Evolutionary conservation across 2,329 filamentous ascomycete genomes (phyloP), one percentile per base, ranked within the genome.

Genomic region (Exophiala bonariae): DNA sequence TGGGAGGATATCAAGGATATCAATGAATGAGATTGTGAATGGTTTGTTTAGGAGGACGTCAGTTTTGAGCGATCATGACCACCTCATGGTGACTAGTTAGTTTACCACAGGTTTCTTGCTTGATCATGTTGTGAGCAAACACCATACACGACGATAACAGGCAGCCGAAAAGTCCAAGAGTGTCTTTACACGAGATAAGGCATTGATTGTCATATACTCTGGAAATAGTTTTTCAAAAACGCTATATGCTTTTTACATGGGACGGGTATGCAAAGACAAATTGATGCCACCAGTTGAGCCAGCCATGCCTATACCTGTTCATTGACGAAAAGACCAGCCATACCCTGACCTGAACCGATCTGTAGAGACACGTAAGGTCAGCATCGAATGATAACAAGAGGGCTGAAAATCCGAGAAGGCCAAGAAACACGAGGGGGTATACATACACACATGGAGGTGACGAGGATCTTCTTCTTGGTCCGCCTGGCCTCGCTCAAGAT

Each of bases 381-480:
- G 32, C n/a, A 38, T 45, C 13, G n/a, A 20, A 18, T 14, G 3
- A 13, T 8, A n/a, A 33, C 36, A 39, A 19, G 9, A 14, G 8
- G 7, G 36, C 19, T n/a, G 18, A n/a, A 5, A 6, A 41, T 6
- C 23, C 13, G 11, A 11, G 14, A 14, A 32, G 7, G n/a, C n/a
- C n/a, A 4, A 19, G 17, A 4, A 23, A 17, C n/a, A 35, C n/a
- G 4, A 34, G 16, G 34, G 17, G 23, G 16, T 36, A 18, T 44
- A 47, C 44, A 40, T 41, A 47, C 44, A 62, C 81, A 96, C 91
- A 96, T 97, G 65, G 87, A 93, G 16, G 89, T 96, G 63, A 97
- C 72, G 53, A 96, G 70, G 58, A 96, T 77, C 86, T 90, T 95
- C 80, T 92, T 92, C 78, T 89, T 89, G 54, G 83, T 83, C 63